Conservation (phyloP, 2,329 filamentous ascomycete species). For the Dactylellina cionopaga region DNA sequence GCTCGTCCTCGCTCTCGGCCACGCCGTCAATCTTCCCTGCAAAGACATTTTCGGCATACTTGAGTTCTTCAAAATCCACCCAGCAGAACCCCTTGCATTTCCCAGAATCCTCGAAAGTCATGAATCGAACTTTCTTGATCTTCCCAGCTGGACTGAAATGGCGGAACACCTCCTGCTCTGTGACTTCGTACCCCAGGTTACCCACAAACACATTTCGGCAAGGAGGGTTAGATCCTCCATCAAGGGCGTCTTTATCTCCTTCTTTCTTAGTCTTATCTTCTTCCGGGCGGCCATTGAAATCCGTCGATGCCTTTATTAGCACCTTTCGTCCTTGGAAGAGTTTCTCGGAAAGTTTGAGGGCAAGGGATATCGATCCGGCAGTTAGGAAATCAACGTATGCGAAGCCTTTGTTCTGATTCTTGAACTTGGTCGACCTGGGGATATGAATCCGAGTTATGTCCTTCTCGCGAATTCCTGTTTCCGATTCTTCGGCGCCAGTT, state of each 20-base stretch:
- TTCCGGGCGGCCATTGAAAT: conserved; percentile 87
- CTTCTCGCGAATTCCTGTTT: conserved; percentile 66
- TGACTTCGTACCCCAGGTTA: conserved; percentile 84
- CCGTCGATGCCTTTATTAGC: conserved; percentile 91
- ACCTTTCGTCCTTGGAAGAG: conserved; percentile 79
- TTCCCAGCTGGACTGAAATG: conserved; percentile 88
- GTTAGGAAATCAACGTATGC: conserved; percentile 92
- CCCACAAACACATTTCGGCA: conserved; percentile 88
- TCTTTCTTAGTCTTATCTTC: conserved; percentile 56
- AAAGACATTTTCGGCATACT: conserved; percentile 69
- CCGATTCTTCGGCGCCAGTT: background rate
- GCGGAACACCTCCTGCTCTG: conserved; percentile 79
- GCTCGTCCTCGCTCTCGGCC: conserved; percentile 60
- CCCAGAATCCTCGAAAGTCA: conserved; percentile 93
- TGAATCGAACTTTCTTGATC: conserved; percentile 84
- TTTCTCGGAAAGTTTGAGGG: conserved; percentile 85
- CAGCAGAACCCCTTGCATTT: conserved; percentile 99
- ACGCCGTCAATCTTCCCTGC: conserved; percentile 46
- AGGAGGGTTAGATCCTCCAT: conserved; percentile 67
- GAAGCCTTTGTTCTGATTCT: conserved; percentile 85
- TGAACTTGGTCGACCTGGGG: conserved; percentile 69
- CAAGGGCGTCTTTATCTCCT: conserved; percentile 57
- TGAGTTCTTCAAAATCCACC: conserved; percentile 86
- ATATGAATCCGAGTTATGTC: conserved; percentile 87
- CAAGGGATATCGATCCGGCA: conserved; percentile 74